Conservation (phyloP, 2,329 filamentous ascomycete species). For the Pseudogymnoascus sp. region DNA sequence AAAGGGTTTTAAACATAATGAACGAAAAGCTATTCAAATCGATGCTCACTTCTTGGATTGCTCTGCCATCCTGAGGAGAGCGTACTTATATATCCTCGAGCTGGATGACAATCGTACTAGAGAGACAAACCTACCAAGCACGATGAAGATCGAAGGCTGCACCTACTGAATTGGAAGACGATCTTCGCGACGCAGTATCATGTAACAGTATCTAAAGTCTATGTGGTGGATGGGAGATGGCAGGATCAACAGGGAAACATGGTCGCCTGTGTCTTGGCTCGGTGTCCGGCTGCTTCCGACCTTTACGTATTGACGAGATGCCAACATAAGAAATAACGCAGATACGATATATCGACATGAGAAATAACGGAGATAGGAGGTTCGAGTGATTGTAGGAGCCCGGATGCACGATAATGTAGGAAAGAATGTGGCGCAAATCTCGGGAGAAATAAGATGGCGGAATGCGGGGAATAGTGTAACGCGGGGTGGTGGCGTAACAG, state of each 20-base stretch:
- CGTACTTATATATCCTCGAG: neutral
- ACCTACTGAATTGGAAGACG: neutral
- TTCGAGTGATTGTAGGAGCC: neutral
- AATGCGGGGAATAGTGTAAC: neutral
- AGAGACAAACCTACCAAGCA: neutral
- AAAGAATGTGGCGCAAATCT: neutral
- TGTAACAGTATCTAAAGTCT: neutral
- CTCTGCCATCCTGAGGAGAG: neutral
- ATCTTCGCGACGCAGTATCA: neutral
- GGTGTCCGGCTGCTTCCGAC: neutral
- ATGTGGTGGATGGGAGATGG: neutral
- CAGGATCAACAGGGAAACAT: neutral
- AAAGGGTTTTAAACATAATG: neutral
- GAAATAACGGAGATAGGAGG: neutral
- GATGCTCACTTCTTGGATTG: neutral
- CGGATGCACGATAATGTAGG: neutral
- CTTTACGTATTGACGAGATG: neutral
- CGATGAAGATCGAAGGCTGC: neutral
- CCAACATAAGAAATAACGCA: neutral
- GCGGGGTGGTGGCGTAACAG: neutral
- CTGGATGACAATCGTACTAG: neutral
- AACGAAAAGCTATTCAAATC: neutral
- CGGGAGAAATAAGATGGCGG: neutral
- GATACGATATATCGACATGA: neutral
- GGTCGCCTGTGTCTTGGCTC: neutral